Evolutionary conservation across 2,329 filamentous ascomycete genomes (phyloP).

Genomic region (Neodidymelliopsis sp.): DNA sequence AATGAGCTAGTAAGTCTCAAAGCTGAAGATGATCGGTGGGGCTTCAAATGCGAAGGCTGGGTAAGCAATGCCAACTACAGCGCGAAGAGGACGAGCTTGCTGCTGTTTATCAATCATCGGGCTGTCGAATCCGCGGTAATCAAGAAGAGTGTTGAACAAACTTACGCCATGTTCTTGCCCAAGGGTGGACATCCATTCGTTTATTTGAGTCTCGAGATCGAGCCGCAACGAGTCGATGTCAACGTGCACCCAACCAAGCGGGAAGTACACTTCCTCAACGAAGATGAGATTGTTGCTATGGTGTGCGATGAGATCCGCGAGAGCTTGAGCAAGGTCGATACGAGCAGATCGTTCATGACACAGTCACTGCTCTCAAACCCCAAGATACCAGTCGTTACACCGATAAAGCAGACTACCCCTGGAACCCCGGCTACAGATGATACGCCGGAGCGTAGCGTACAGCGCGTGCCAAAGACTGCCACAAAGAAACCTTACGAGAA

Average conservation of each 20-base stretch:
- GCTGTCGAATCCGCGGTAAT: constrained; percentile 89
- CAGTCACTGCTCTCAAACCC: constrained; percentile 75
- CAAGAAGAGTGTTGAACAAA: constrained; percentile 90
- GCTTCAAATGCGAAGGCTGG: constrained; percentile 81
- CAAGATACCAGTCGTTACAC: constrained; percentile 50
- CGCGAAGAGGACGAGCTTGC: constrained; percentile 83
- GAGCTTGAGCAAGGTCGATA: constrained; percentile 85
- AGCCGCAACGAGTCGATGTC: constrained; percentile 91
- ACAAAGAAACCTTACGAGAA: constrained; percentile 72
- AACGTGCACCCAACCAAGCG: constrained; percentile 97
- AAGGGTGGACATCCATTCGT: constrained; percentile 95
- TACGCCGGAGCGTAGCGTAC: constrained; percentile 30
- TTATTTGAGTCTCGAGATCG: constrained; percentile 91
- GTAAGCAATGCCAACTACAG: constrained; percentile 95
- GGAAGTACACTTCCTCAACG: constrained; percentile 96
- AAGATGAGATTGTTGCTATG: constrained; percentile 91
- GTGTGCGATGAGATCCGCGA: constrained; percentile 82
- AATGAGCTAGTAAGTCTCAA: constrained; percentile 85
- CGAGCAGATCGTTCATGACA: constrained; percentile 91
- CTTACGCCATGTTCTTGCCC: constrained; percentile 84
- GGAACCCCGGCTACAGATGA: constrained; percentile 28
- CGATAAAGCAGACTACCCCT: constrained; percentile 47
- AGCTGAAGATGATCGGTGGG: constrained; percentile 76
- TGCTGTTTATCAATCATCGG: constrained; percentile 96
- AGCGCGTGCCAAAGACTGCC: constrained; percentile 40